Percentiles rank a stretch among this genome's conserved stretches.
Evolutionary conservation across 2,329 filamentous ascomycete genomes (phyloP).

Genomic region (Thermothelomyces thermophilus): DNA sequence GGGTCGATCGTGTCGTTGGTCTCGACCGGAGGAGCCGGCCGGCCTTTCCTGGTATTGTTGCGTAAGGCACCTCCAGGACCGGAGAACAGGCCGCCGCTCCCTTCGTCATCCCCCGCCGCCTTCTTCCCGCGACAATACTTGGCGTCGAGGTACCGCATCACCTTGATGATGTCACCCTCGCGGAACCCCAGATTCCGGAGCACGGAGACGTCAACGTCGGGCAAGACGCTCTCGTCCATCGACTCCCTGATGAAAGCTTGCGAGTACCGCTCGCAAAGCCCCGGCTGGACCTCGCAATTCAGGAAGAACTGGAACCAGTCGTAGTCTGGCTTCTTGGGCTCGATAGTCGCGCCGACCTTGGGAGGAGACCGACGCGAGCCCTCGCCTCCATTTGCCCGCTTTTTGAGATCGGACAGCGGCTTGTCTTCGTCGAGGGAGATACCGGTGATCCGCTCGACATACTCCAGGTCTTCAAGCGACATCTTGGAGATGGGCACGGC

Average conservation of each 20-base stretch:
- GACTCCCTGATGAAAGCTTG: conserved; percentile 84
- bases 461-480: conserved; percentile 91
- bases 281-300: conserved; percentile 81
- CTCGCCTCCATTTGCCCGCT: conserved; percentile 26
- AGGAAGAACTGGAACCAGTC: conserved; percentile 99
- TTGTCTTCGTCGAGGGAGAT: conserved; percentile 91
- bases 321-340: conserved; percentile 65
- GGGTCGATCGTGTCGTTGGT: conserved; percentile 81
- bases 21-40: conserved; percentile 79
- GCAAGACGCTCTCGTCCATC: conserved; percentile 89
- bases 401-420: conserved; percentile 77
- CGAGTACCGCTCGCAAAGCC: conserved; percentile 89
- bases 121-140: conserved; percentile 65
- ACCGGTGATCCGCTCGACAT: conserved; percentile 82
- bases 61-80: conserved; percentile 83
- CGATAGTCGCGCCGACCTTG: conserved; percentile 55
- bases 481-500: conserved; percentile 93
- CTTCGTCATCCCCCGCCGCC: conserved; percentile 54
- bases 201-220: conserved; percentile 78
- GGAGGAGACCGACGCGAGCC: conserved; percentile 23
- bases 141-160: conserved; percentile 81
- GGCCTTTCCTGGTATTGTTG: conserved; percentile 90
- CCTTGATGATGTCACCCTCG: conserved; percentile 92
- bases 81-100: conserved; percentile 69
- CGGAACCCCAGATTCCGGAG: conserved; percentile 86